Evolutionary conservation across 768 basidiomycete genomes (phyloP).

Genomic region (Tricholoma matsutake): DNA sequence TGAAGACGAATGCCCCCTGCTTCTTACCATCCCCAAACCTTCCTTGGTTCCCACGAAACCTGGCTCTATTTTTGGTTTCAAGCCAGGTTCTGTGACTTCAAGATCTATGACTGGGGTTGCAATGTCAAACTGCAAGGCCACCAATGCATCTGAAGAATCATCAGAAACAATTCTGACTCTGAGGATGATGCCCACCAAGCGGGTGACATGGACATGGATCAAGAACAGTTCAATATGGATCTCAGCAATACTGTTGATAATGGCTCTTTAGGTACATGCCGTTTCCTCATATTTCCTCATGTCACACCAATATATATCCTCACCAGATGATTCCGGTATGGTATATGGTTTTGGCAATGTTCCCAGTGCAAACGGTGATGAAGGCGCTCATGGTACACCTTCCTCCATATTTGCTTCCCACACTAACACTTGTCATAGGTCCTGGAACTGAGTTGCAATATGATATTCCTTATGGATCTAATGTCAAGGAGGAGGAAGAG

Average conservation of each 20-base stretch:
- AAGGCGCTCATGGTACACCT: neutral
- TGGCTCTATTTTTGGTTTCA: neutral
- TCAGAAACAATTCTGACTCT: neutral
- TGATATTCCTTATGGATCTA: conserved; percentile 1
- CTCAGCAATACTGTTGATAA: neutral
- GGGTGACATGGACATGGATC: neutral
- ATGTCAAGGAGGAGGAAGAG: neutral
- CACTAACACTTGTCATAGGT: neutral
- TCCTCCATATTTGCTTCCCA: neutral
- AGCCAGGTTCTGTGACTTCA: neutral
- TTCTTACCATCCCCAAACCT: neutral
- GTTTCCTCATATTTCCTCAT: neutral
- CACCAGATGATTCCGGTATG: neutral
- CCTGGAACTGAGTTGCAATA: neutral
- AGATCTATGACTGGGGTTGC: neutral
- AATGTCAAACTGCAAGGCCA: neutral
- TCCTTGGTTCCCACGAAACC: neutral
- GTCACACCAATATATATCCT: neutral
- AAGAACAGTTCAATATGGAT: neutral
- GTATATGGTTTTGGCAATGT: neutral
- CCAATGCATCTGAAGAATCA: neutral
- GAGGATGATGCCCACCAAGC: neutral
- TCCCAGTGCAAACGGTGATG: neutral
- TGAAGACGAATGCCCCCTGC: neutral
- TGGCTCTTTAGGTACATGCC: neutral